Base-by-base conservation (phyloP, 2,329 filamentous ascomycete species). In the Neofusicoccum parvum region DNA sequence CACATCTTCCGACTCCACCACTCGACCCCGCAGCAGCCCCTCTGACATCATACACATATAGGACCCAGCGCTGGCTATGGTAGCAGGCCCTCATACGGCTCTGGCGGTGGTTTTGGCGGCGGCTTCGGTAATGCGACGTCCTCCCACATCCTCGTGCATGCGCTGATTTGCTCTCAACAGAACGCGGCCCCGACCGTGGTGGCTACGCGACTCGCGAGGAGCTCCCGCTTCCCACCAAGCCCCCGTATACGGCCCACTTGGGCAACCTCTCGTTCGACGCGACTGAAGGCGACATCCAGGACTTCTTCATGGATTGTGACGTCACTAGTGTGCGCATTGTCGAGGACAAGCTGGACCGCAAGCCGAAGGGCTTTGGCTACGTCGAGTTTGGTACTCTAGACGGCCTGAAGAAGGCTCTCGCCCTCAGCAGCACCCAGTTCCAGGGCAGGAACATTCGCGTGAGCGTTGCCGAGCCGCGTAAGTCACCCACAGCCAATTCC, bases 341-440 rank as follows among this genome's bases (percentile, higher is more conserved):
- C 69, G 94, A 97, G 82, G 96, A 99, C 80, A 95, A 94, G 76
- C 86, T 97, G 78, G 91, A 95, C 76, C 88, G 90, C 79, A 93
- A 94, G 75, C 95, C 95, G 70, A 99, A 99, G 84, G 95, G 95
- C 56, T 99, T 99, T 74, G 95, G 94, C 68, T 99, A 99, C 78
- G 94, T 96, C 70, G 95, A 99, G 79, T 99, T 99, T 74, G 88
- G 85, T 70, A 90, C 88, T 60, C 82, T 95, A 50, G 94, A 98
- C 58, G 94, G 94, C 67, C 83, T 99, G 74, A 96, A 96, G 84
- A 90, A 93, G 80, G 95, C 95, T 65, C 86, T 99, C 69, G 87
- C 88, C 66, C 86, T 95, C 69, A 94, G 94, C 74, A 92, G 92
- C 72, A 85, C 88, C 67, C 88, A 87, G 66, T 94, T 98, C 79